Percentiles rank a stretch among this genome's conserved stretches.
phyloP scores from a whole-genome alignment of 768 basidiomycete genomes.

The Rhizopogon rudus region DNA sequence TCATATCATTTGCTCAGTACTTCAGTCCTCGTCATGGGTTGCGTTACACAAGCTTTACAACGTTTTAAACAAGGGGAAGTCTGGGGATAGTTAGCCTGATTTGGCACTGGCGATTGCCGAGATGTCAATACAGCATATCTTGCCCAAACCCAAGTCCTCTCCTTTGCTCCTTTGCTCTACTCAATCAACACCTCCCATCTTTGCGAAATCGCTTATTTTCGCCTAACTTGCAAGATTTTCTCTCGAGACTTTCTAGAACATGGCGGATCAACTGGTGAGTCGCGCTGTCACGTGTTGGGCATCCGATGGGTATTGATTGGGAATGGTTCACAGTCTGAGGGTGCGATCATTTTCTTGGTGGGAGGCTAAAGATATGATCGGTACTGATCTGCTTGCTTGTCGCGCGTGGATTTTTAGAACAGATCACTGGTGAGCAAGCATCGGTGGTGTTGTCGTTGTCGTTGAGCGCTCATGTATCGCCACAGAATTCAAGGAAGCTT shows the following conservation, averaged over 20 bases:
- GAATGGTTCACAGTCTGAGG: conserved; percentile 44
- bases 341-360: conserved; percentile 29
- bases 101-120: conserved; percentile 29
- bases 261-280: conserved; percentile 58
- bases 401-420: conserved; percentile 49
- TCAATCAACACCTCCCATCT: conserved; percentile 7
- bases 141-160: conserved; percentile 2
- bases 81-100: conserved; percentile 15
- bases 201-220: background rate
- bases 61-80: background rate
- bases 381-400: background rate
- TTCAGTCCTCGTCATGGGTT: no score
- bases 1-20: no score
- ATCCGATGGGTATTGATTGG: conserved; percentile 13
- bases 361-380: background rate
- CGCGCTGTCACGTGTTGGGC: conserved; percentile 6
- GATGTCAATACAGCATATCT: conserved; percentile 12
- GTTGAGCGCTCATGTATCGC: conserved; percentile 6
- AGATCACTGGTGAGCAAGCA: conserved; percentile 72
- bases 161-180: background rate
- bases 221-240: background rate
- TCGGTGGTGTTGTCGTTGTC: background rate
- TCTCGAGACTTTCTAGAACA: conserved; percentile 22
- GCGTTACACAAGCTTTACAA: no score
- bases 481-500: conserved; percentile 97